Evolutionary conservation across 1,284 basidiomycete species (phyloP), one percentile per base, ranked within the genome.

Genomic region (Ceratobasidium sp.): DNA sequence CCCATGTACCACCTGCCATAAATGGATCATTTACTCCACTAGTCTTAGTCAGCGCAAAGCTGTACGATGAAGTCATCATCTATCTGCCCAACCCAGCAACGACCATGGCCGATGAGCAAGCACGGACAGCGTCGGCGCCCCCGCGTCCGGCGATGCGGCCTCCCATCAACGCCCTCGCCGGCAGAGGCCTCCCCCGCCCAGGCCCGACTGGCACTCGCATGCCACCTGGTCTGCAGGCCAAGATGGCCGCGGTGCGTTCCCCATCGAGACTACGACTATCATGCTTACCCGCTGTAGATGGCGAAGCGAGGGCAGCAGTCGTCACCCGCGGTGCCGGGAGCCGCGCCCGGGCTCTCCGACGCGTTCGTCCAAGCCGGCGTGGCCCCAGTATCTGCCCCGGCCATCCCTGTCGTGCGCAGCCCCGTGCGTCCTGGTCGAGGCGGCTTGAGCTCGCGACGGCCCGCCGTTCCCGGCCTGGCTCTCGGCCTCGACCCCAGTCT

Each of bases 191-290:
- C 12, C 25, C 61, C 8, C 61, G 61, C 8, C 59, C 59, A 1
- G 25, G 25, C 30, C 33, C 58, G 12, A 62, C 58, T 3, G 81
- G 86, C 21, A 88, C 89, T 0, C 88, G 90, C 62, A 91, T 96
- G 75, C 95, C 96, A 0, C 94, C 95, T 0, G 87, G 89, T 66
- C 85, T 98, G 69, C 94, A 95, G 79, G 93, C 93, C 74, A 97
- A 96, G 83, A 92, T 98, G 87, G 92, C 92, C 67, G 92, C 90
- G 23, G 91, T 92, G 76, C 77, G 88, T 84, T 18, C 28, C 28
- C 23, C 36, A 38, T 9, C 58, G 30, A 69, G 62, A 75, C 21
- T 60, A 48, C 66, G 60, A 49, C 30, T 3, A 42, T 30, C 11
- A 21, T 28, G 63, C 63, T 66, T 8, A 66, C 49, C 36, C 72